Base-by-base conservation (phyloP, 2,329 filamentous ascomycete genomes). In the Trichoderma oligosporum region DNA sequence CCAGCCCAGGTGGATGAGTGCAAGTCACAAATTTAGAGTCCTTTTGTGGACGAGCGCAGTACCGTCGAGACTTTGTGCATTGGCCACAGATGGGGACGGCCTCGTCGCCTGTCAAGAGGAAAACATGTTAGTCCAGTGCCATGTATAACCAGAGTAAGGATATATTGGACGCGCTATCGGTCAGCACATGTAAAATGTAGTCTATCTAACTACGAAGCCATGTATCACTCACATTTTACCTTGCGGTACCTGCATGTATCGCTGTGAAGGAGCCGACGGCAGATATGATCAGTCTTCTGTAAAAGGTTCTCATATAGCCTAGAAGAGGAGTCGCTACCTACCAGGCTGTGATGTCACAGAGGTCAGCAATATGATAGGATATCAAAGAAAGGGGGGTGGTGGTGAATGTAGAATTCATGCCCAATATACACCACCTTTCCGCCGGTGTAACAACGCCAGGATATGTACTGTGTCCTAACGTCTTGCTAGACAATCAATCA, bases 191-290 rank as follows among this genome's bases (percentile, higher is more conserved):
- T n/a, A n/a, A 25, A 12, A 8, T 14, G 7, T 6, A 6, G 18
- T 18, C n/a, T 8, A 31, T 9, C 16, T 14, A 8, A n/a, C 24
- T 11, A 11, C 3, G 22, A 4, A 6, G 8, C 16, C 7, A 9
- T 16, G 48, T 24, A 22, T 24, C 3, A 48, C 58, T 9, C 58
- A 71, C 71, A 74, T 57, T 71, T 73, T 2, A 73, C 56, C 55
- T 74, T 74, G 48, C 71, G 71, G 9, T 65, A 62, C 3, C 71
- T 70, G 51, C 71, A 74, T 2, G 70, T 73, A 42, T 74, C 71
- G 61, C 71, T 74, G 31, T 27, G 29, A 27, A 25, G 29, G 18
- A 31, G 25, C 35, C 25, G 20, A 35, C 11, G 24, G 33, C 16
- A 16, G 44, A 41, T 18, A 1, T 12, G 16, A 33, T 48, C n/a